These are phyloP conservation scores for Hortaea werneckii DNA, from an alignment of 2,329 filamentous ascomycete species.

Conservation along the genomic window DNA sequence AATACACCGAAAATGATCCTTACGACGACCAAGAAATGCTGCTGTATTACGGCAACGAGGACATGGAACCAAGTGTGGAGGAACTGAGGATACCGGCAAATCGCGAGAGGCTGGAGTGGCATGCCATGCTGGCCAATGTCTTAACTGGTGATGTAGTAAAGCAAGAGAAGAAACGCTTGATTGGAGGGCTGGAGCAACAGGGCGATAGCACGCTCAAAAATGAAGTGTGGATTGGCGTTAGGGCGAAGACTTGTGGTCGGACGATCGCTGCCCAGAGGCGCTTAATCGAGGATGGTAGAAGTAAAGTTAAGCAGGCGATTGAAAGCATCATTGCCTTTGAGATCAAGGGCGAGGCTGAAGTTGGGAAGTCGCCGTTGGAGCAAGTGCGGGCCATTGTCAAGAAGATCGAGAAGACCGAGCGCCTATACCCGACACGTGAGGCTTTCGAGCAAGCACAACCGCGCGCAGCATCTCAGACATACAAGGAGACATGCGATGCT, in stretches of 20 bases:
- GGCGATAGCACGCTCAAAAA: constrained; percentile 55
- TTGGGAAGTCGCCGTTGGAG: constrained; percentile 73
- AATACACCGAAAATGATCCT: constrained; percentile 68
- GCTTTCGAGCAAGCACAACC: constrained; percentile 67
- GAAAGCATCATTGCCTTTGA: constrained; percentile 88
- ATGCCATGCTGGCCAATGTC: constrained; percentile 93
- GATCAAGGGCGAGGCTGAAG: constrained; percentile 87
- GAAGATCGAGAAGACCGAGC: constrained; percentile 83
- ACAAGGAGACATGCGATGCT: constrained; percentile 73
- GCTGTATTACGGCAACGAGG: constrained; percentile 84
- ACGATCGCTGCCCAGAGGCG: constrained; percentile 75
- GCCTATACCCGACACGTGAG: constrained; percentile 70
- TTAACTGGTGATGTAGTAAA: constrained; percentile 93
- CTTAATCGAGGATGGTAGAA: constrained; percentile 75
- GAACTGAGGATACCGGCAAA: constrained; percentile 82
- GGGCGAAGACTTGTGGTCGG: constrained; percentile 73
- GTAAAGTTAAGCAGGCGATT: constrained; percentile 60
- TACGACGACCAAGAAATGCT: constrained; percentile 91
- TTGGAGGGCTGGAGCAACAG: constrained; percentile 68
- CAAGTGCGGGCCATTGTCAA: constrained; percentile 84
- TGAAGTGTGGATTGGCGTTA: constrained; percentile 81
- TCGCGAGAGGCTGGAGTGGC: constrained; percentile 89
- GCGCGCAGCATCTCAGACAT: constrained; percentile 63
- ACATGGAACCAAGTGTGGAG: constrained; percentile 77
- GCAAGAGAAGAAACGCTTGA: constrained; percentile 93